Evolutionary conservation across 2,329 filamentous ascomycete genomes (phyloP), one percentile per base, ranked within the genome.

Genomic region (Ceratocystis papillata): DNA sequence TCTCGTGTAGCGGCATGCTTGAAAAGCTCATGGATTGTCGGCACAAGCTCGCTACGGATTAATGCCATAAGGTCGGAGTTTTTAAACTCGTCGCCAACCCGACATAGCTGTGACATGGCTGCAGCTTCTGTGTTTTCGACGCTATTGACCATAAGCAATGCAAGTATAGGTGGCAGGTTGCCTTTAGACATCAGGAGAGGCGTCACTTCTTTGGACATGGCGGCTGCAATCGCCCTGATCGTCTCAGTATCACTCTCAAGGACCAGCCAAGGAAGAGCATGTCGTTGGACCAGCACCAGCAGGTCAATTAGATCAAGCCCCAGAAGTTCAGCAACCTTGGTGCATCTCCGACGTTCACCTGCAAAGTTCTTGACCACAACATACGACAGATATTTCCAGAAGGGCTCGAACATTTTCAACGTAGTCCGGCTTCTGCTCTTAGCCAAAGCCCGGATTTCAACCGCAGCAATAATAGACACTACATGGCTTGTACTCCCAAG

Each of bases 191-290:
- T 76, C 50, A 84, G 77, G 1, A 80, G 75, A 50, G 76, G 73
- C 77, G 79, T 77, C 69, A 94, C 85, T 5, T 79, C 76, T 59
- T 90, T 86, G 57, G 88, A 84, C 65, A 89, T 85, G 64, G 88
- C 89, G 70, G 88, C 83, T 0, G 90, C 89, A 70, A 99, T 89
- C 69, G 86, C 87, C 70, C 87, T 82, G 50, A 99, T 87, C 17
- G 95, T 82, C 67, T 96, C 89, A 67, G 81, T 81, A 71, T 87
- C 87, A 72, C 87, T 88, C 53, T 84, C 87, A 48, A 96, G 78
- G 2, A 99, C 89, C 20, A 99, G 80, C 76, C 89, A 91, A 1
- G 95, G 94, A 7, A 99, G 75, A 6, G 92, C 92, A 71, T 94
- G 84, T 15, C 84, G 81, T 73, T 96, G 91, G 7, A 93, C 89